Evolutionary conservation across 805 yeast genomes (phyloP), one percentile per base, ranked within the genome.

Genomic region (Zygosaccharomyces bisporus): DNA sequence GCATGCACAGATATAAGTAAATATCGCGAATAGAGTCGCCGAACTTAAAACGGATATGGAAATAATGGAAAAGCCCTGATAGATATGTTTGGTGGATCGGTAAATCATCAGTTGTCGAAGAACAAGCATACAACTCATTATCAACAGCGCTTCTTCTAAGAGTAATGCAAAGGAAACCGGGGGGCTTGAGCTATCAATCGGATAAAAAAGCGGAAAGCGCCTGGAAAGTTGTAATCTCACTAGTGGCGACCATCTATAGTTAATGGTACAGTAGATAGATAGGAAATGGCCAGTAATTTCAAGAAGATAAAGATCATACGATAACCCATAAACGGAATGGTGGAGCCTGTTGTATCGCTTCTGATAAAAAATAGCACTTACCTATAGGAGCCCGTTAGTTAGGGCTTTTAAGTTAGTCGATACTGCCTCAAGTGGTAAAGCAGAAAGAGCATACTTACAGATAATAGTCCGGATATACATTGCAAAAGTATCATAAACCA

Each of bases 251-350:
- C 53, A 54, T 29, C 40, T 46, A 43, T 60, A 64, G 30, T 58
- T 52, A 3, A 62, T 14, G 3, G 60, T 46, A n/a, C 56, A 46
- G 45, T 57, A 61, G 1, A 63, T 24, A 4, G 53, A 47, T 4
- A 58, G 34, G 1, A 45, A 12, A 20, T 46, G 41, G 16, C 52
- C 46, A 2, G 50, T 10, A 6, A 54, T 18, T 16, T 50, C 52
- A 2, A 67, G 46, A 14, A 53, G 40, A 6, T 56, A 54, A 8
- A 56, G 41, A 45, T 71, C 75, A 41, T 62, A 61, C 1, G 75
- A 71, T 1, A 69, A 49, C 0, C 74, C 74, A 45, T 66, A 61
- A 0, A 71, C 51, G 1, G 73, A 66, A 24, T 52, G 55, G 41
- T 61, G 64, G 12, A 50, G 41, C 34, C 52, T 56, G 37, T 61